phyloP scores from a whole-genome alignment of 768 basidiomycete genomes.

The Tricholoma saponaceum region DNA sequence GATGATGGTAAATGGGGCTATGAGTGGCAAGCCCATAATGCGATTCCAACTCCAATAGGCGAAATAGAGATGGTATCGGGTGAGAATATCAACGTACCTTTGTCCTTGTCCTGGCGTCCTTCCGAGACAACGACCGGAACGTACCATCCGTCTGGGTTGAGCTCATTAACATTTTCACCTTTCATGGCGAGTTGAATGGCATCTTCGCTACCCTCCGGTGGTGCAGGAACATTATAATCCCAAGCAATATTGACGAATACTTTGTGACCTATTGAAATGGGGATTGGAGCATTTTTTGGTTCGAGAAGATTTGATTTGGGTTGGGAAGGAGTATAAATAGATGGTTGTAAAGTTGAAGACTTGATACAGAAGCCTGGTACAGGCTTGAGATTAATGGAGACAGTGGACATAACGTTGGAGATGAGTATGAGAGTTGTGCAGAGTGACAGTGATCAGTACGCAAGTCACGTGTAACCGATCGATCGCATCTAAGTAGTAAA shows the following conservation, averaged over 20 bases:
- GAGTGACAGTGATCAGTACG: not conserved
- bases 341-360: constrained; percentile 41
- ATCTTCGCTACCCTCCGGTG: constrained; percentile 57
- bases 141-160: constrained; percentile 44
- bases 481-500: no score
- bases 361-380: constrained; percentile 72
- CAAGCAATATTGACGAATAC: constrained; percentile 75
- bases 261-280: constrained; percentile 49
- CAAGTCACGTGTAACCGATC: not conserved
- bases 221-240: constrained; percentile 64
- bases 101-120: constrained; percentile 58
- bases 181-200: constrained; percentile 55
- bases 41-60: constrained; percentile 9
- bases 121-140: constrained; percentile 74
- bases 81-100: constrained; percentile 42
- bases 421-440: no score
- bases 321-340: constrained; percentile 26
- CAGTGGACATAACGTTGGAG: constrained; percentile 23
- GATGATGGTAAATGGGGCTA: not conserved
- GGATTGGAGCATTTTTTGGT: constrained; percentile 20
- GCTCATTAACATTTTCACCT: constrained; percentile 40
- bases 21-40: not conserved
- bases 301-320: constrained; percentile 21
- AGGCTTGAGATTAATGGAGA: constrained; percentile 45
- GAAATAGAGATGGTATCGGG: not conserved